Base-by-base conservation (phyloP, 2,329 filamentous ascomycete genomes). In the Colletotrichum paranaense region DNA sequence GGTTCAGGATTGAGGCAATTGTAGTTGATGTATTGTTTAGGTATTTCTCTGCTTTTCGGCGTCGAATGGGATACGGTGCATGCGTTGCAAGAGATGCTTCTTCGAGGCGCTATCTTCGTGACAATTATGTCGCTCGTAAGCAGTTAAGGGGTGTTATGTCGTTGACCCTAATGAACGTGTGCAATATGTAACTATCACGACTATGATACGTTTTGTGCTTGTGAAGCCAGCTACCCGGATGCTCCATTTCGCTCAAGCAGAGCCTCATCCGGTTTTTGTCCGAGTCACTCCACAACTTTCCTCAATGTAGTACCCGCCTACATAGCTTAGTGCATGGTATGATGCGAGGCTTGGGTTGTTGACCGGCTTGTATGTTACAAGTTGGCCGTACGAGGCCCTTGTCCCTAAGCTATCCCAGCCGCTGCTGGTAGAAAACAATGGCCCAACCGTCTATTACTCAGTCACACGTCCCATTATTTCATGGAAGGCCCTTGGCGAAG, bases 21-120 rank as follows among this genome's bases (percentile, higher is more conserved):
- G 66, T 69, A 73, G 60, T 70, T 32, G 70, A 70, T 65, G 59
- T 66, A 57, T 65, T 62, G 46, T 60, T 60, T 58, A 46, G 53
- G 49, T 66, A 22, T n/a, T 59, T 63, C 46, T 68, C 32, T 59
- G 65, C 38, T 32, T 52, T n/a, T n/a, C 9, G 46, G 67, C 66
- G 62, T 42, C 32, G 62, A 65, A 42, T 28, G 19, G 60, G 26
- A 53, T 56, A 55, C 38, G 60, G 66, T 64, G 42, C 32, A 38
- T 28, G 24, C 53, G 49, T 69, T 65, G 53, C 42, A 32, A 52
- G 26, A 30, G 28, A 53, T 22, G 28, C 42, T 63, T 28, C 26
- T 30, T 35, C n/a, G 19, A 24, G 28, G 22, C n/a, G 16, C 53
- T 14, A 26, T 30, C 19, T 16, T 30, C 28, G 16, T 42, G 38